A percentile compares a stretch with the other conserved stretches of the same genome.
Conservation (phyloP, 495 filamentous ascomycete species). For the Penicillium cosmopolitanum region DNA sequence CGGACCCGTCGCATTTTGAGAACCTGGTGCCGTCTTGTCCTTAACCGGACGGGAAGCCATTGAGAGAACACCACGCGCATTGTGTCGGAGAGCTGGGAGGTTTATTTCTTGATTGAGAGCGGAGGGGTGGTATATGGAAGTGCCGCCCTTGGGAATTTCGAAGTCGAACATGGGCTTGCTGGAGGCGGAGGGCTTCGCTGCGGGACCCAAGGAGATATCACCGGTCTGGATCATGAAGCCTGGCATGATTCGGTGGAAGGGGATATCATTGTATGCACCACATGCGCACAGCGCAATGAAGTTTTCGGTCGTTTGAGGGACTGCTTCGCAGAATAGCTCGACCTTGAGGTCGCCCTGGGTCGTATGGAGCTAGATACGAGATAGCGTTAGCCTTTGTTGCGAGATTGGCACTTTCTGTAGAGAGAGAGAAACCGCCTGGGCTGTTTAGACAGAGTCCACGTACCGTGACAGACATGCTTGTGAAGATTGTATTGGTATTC, state of each 20-base stretch:
- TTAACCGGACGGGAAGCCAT: constrained; percentile 87
- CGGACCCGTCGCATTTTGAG: constrained; percentile 54
- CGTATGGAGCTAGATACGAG: constrained; percentile 78
- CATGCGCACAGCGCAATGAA: constrained; percentile 95
- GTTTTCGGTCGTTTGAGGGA: constrained; percentile 93
- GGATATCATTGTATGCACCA: constrained; percentile 80
- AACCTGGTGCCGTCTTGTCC: constrained; percentile 52
- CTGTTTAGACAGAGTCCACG: constrained; percentile 6
- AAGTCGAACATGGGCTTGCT: constrained; percentile 47
- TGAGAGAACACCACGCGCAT: constrained; percentile 80
- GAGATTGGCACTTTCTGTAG: not conserved
- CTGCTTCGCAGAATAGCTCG: constrained; percentile 93
- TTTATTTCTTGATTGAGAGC: constrained; percentile 93
- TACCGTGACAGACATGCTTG: constrained; percentile 42
- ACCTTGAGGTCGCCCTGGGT: constrained; percentile 90
- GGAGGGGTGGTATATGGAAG: constrained; percentile 77
- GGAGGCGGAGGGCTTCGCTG: constrained; percentile 44
- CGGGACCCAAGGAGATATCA: constrained; percentile 66
- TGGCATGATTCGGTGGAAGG: constrained; percentile 90
- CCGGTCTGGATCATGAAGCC: constrained; percentile 93
- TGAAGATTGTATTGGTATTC: not conserved
- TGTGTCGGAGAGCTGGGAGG: constrained; percentile 76
- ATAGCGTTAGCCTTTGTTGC: constrained; percentile 1
- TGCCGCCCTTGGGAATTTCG: constrained; percentile 72
- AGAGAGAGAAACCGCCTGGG: not conserved